Evolutionary conservation across 129 eudicot species (phyloP), one percentile per base, ranked within the genome.

Genomic region (Pittosporum tobira): DNA sequence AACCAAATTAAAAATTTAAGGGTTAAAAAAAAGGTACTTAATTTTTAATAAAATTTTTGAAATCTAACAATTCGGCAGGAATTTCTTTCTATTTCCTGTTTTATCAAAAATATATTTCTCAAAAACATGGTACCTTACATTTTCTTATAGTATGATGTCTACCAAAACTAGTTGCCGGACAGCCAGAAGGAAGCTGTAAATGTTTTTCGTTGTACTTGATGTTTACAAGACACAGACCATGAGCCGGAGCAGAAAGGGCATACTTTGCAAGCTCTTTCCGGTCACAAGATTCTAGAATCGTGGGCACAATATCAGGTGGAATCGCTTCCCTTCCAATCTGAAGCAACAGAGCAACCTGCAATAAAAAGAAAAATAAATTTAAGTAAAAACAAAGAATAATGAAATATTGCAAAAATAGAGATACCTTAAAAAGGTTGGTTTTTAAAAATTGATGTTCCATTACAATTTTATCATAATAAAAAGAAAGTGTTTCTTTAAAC

Each of bases 321-420:
- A 82, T 53, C n/a, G 84, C 95, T 74, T 89, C 95, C 71, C 73
- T 82, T 61, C 95, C 97, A 23, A 89, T 78, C 80, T 89, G 97
- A 70, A 89, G 73, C 85, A 84, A 65, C 67, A 84, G 67, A 13
- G 97, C 93, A 61, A 81, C 96, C 96, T 88, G 50, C 22, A 69
- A 46, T 19, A 9, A n/a, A 22, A 26, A 2, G 44, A 19, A 63
- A 13, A 45, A 57, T 20, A 23, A n/a, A n/a, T n/a, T n/a, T n/a
- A n/a, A n/a, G n/a, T n/a, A n/a, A n/a, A n/a, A n/a, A n/a, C n/a
- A n/a, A n/a, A n/a, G n/a, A n/a, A n/a, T n/a, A n/a, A n/a, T n/a
- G n/a, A n/a, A n/a, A n/a, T n/a, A n/a, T n/a, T n/a, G n/a, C n/a
- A n/a, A n/a, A n/a, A n/a, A n/a, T n/a, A n/a, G n/a, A n/a, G n/a